Base-by-base conservation (phyloP, 116 monocot genomes). In the Papilionanthe hybrid region DNA sequence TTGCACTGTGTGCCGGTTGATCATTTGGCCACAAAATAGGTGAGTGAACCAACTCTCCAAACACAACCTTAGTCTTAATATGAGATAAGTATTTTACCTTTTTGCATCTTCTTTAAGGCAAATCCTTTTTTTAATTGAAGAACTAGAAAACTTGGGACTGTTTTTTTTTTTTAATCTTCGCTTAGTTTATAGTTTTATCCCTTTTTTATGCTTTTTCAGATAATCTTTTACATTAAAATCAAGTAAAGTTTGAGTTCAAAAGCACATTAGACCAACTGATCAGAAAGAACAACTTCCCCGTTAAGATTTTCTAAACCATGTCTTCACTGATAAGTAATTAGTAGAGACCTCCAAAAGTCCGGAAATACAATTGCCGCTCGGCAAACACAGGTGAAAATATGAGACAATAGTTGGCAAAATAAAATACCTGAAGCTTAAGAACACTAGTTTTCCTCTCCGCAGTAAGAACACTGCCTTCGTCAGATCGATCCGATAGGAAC, bases 371-470 rank as follows among this genome's bases (percentile, higher is more conserved):
- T 29, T 30, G 23, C 12, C 27, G 12, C 12, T 12, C 15, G 13
- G 12, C 12, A 68, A 68, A 12, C 12, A 32, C 27, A 20, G 15
- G 10, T 9, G 30, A 22, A 58, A 18, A 58, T 58, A 58, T 58
- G 2, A n/a, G 30, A 13, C 12, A 12, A 32, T 30, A 15, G 10
- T 49, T 12, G 13, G 28, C 4, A 49, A 43, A 43, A 13, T 75
- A 11, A 49, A 75, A 42, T 48, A 93, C 96, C 96, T 96, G 96
- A 58, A 96, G 89, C 85, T 96, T 96, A 73, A 96, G 72, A 17
- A 96, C 92, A 17, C 81, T 94, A 30, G 92, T 96, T 87, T 92
- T 96, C 79, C 90, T 85, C n/a, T 89, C 81, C 56, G 86, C 92
- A 5, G 91, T 89, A 42, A 96, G 88, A 8, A 96, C 82, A 55